Evolutionary conservation across 495 filamentous ascomycete genomes (phyloP).

Genomic region (Xylaria bambusicola): DNA sequence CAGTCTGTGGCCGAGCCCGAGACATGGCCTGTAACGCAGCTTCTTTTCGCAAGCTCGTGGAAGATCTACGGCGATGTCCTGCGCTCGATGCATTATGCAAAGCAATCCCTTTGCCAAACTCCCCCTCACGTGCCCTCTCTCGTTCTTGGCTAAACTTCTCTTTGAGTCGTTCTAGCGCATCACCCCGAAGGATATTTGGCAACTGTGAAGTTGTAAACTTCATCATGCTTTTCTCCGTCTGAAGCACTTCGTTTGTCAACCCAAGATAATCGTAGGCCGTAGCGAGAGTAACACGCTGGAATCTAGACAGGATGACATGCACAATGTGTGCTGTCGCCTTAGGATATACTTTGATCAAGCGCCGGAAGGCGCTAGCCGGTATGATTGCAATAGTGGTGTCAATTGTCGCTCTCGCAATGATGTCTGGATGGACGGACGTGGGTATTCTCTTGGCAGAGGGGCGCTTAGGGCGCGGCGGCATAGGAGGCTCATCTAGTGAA

Average conservation of each 20-base stretch:
- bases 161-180: constrained; percentile 82
- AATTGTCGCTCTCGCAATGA: constrained; percentile 92
- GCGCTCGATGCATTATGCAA: constrained; percentile 73
- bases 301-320: constrained; percentile 90
- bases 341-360: constrained; percentile 91
- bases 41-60: constrained; percentile 76
- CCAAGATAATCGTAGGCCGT: constrained; percentile 94
- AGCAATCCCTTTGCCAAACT: constrained; percentile 90
- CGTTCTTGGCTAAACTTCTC: constrained; percentile 87
- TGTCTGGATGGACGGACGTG: constrained; percentile 92
- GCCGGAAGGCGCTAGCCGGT: constrained; percentile 90
- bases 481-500: constrained; percentile 60
- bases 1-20: constrained; percentile 38
- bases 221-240: constrained; percentile 88
- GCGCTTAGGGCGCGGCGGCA: constrained; percentile 23
- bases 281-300: constrained; percentile 91
- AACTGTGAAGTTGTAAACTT: constrained; percentile 89
- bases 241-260: constrained; percentile 83
- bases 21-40: constrained; percentile 70
- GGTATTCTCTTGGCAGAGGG: constrained; percentile 40
- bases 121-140: constrained; percentile 81
- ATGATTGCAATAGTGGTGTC: constrained; percentile 99
- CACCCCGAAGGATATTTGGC: constrained; percentile 86
- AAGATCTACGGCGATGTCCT: constrained; percentile 68
- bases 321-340: constrained; percentile 97